These are phyloP conservation scores for Claviceps sp. DNA, from an alignment of 2,329 filamentous ascomycete genomes.

Conservation along the genomic window DNA sequence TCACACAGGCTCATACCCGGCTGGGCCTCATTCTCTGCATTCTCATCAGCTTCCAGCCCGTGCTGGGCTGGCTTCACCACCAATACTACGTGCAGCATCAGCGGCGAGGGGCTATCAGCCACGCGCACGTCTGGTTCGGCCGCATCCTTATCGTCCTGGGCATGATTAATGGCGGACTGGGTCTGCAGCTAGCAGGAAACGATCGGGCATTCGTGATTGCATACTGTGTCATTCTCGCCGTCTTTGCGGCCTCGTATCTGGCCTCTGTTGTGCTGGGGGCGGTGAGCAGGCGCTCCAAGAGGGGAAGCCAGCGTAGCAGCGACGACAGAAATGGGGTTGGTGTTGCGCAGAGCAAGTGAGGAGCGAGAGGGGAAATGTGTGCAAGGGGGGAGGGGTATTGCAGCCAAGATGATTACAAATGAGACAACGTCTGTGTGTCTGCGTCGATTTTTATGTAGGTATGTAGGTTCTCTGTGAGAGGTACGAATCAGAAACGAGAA, in stretches of 20 bases:
- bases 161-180: slow-evolving; percentile 50
- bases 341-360: background rate
- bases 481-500: no score
- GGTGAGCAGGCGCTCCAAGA: background rate
- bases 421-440: no score
- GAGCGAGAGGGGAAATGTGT: background rate
- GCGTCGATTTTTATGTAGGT: no score
- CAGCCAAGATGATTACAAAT: no score
- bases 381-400: no score
- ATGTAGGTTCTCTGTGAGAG: no score
- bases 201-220: slow-evolving; percentile 31
- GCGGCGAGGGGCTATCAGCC: slow-evolving; percentile 35
- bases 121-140: slow-evolving; percentile 51
- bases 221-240: slow-evolving; percentile 41
- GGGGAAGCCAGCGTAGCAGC: background rate
- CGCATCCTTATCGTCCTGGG: slow-evolving; percentile 43
- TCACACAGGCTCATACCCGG: slow-evolving; percentile 37
- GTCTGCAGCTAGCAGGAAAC: slow-evolving; percentile 35
- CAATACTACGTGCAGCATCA: slow-evolving; percentile 33
- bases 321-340: background rate
- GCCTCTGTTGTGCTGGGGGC: slow-evolving; percentile 1
- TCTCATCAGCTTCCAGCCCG: slow-evolving; percentile 43
- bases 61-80: slow-evolving; percentile 46
- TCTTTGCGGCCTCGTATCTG: slow-evolving; percentile 34
- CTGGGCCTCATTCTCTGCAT: slow-evolving; percentile 42